Percentiles rank a stretch among this genome's conserved stretches.
Evolutionary conservation across 140 eudicot genomes (phyloP).

Genomic region (Oenanthe javanica): DNA sequence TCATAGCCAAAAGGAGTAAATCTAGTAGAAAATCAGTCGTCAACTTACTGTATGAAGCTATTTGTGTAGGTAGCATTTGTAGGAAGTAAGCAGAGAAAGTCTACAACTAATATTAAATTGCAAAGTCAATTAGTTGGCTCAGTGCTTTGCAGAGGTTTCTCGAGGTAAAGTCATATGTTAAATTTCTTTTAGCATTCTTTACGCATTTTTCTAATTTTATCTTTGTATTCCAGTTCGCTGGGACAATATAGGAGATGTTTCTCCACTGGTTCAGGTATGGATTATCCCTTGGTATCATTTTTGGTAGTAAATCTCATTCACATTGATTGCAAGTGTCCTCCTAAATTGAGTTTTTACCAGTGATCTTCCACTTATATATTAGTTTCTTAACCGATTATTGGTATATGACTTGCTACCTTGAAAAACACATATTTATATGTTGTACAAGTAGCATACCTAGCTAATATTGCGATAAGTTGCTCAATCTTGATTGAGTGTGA

Average conservation of each 20-base stretch:
- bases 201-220: slow-evolving; percentile 8
- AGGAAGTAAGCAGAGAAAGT: slow-evolving; percentile 16
- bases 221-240: slow-evolving; percentile 32
- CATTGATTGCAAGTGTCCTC: not conserved
- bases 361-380: not conserved
- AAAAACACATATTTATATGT: not conserved
- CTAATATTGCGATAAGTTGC: not conserved
- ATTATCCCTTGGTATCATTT: not conserved
- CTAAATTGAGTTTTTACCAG: not conserved
- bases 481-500: not conserved
- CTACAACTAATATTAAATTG: slow-evolving; percentile 2
- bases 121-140: slow-evolving; percentile 27
- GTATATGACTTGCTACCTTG: not conserved
- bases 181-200: slow-evolving; percentile 1
- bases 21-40: not conserved
- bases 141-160: slow-evolving; percentile 35
- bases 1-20: not conserved
- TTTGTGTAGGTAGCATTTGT: slow-evolving; percentile 19
- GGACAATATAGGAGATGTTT: slow-evolving; percentile 40
- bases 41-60: not conserved
- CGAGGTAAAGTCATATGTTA: slow-evolving; percentile 24
- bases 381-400: not conserved
- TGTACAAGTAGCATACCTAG: not conserved
- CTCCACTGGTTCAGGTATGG: slow-evolving; percentile 60
- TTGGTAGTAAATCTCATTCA: not conserved